Evolutionary conservation across 2,329 filamentous ascomycete genomes (phyloP).

Genomic region (Fusarium citri): DNA sequence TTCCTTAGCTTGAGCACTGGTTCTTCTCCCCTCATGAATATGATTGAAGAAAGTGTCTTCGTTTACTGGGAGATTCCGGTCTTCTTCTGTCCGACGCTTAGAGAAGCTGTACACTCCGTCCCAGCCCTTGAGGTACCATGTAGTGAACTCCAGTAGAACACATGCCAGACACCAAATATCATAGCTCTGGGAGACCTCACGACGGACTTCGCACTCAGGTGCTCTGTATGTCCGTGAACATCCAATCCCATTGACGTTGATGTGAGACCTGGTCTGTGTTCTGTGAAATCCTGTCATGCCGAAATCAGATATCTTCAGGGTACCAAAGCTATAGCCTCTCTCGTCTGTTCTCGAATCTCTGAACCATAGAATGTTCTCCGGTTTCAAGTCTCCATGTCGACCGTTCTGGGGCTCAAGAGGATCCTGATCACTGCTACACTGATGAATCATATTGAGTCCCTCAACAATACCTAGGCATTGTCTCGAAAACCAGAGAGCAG

Average conservation of each 20-base stretch:
- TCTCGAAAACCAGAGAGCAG: background rate
- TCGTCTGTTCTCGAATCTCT: too few relatives aligned
- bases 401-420: background rate
- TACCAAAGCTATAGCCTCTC: background rate
- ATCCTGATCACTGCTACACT: background rate
- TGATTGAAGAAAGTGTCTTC: too few relatives aligned
- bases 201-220: background rate
- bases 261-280: background rate
- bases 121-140: slow-evolving; percentile 18
- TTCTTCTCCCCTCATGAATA: too few relatives aligned
- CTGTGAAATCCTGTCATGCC: slow-evolving; percentile 10
- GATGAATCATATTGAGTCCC: background rate
- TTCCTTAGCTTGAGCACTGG: too few relatives aligned
- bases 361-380: slow-evolving; percentile 27
- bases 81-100: too few relatives aligned
- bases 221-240: slow-evolving; percentile 1
- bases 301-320: slow-evolving; percentile 21
- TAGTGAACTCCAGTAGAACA: slow-evolving; percentile 16
- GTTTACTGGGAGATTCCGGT: too few relatives aligned
- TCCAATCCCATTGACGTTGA: background rate
- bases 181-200: background rate
- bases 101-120: slow-evolving; percentile 1
- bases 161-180: slow-evolving; percentile 24
- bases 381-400: slow-evolving; percentile 15
- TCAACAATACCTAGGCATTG: slow-evolving; percentile 10